phyloP scores from a whole-genome alignment of 2,329 filamentous ascomycete species.

The Fusarium buxicola region DNA sequence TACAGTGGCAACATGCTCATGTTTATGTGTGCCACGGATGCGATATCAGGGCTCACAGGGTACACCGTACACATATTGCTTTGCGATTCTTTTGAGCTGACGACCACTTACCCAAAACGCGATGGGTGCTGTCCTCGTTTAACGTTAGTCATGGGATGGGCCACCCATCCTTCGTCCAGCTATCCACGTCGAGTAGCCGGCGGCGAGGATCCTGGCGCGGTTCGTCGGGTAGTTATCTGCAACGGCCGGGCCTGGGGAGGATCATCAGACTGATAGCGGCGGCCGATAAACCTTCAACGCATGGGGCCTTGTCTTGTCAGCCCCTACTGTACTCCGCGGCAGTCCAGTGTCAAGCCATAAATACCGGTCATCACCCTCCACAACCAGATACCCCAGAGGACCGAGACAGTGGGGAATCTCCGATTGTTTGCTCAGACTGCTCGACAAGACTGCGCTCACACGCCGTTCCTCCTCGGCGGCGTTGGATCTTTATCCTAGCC shows the following conservation, averaged over 20 bases:
- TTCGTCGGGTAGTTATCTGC: constrained; percentile 41
- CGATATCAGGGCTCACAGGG: too few relatives aligned
- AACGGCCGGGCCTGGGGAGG: constrained; percentile 38
- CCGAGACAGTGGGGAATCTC: constrained; percentile 33
- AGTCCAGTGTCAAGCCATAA: constrained; percentile 29
- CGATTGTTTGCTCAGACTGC: constrained; percentile 13
- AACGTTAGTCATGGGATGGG: constrained; percentile 10
- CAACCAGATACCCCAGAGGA: constrained; percentile 14
- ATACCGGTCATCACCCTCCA: constrained; percentile 37
- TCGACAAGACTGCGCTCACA: constrained; percentile 20
- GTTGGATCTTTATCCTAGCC: constrained; percentile 25
- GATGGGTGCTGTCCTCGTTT: constrained; percentile 10
- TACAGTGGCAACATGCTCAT: constrained; percentile 2
- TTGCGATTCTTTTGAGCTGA: not conserved
- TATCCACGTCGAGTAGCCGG: constrained; percentile 33
- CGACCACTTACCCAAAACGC: constrained; percentile 34
- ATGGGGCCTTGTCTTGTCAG: constrained; percentile 11
- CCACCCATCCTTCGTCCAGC: constrained; percentile 23
- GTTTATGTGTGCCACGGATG: not conserved
- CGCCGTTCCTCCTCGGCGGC: constrained; percentile 12
- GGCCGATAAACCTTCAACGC: constrained; percentile 24
- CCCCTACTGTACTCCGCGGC: constrained; percentile 7
- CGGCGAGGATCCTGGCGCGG: constrained; percentile 34
- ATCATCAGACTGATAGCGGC: constrained; percentile 37
- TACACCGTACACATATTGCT: not conserved